Conservation (phyloP, 1,139 yeast species). For the Kurtzmaniella quercitrusa region DNA sequence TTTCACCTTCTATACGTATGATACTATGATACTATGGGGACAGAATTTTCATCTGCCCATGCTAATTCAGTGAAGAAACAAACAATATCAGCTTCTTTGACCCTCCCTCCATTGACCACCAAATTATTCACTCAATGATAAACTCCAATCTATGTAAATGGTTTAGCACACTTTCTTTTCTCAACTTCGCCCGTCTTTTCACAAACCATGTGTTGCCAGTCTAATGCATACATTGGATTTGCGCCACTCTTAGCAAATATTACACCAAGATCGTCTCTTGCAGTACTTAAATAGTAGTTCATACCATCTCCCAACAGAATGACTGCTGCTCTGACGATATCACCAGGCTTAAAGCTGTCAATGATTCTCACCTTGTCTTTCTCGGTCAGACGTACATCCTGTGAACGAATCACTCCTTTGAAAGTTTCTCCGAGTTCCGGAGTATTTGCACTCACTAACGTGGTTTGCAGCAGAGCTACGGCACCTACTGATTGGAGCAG, state of each 20-base stretch:
- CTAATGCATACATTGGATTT: constrained; percentile 79
- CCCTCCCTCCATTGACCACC: no score
- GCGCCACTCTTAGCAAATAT: constrained; percentile 83
- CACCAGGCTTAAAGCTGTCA: constrained; percentile 87
- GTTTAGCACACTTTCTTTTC: constrained; percentile 89
- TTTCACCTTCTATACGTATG: no score
- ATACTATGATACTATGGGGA: no score
- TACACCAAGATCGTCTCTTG: constrained; percentile 89
- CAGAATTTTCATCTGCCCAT: no score
- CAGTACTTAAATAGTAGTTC: constrained; percentile 85
- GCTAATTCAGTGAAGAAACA: no score
- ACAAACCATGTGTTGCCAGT: constrained; percentile 94
- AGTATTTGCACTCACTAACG: constrained; percentile 36
- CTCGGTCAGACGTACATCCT: constrained; percentile 88
- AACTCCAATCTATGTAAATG: constrained; percentile 37
- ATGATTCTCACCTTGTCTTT: constrained; percentile 80
- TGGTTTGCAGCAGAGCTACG: constrained; percentile 43
- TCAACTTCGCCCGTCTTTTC: constrained; percentile 72
- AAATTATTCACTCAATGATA: neutral
- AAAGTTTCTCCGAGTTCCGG: constrained; percentile 85
- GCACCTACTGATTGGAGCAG: constrained; percentile 35
- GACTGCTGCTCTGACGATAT: constrained; percentile 77
- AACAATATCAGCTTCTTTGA: no score
- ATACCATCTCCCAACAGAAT: constrained; percentile 92
- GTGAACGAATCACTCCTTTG: constrained; percentile 82